These are phyloP conservation scores for Suhomyces faveliae DNA, from an alignment of 805 yeast species.

Conservation along the genomic window DNA sequence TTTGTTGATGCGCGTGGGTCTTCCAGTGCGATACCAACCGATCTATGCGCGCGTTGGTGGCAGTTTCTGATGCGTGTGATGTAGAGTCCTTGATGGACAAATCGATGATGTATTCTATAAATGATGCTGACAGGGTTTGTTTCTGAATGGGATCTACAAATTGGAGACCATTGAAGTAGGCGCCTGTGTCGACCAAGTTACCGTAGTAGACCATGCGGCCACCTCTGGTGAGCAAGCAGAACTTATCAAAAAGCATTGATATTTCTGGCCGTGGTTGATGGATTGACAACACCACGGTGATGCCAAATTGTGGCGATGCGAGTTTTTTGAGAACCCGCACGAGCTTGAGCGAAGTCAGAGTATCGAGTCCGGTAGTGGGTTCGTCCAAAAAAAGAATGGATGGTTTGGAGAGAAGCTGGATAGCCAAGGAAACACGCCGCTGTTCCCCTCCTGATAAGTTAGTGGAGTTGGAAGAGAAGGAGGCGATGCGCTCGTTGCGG, in stretches of 20 bases:
- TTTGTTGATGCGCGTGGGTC: conserved; percentile 4
- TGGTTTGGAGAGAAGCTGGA: conserved; percentile 75
- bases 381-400: conserved; percentile 77
- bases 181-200: conserved; percentile 40
- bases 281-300: conserved; percentile 71
- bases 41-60: conserved; percentile 24
- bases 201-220: conserved; percentile 53
- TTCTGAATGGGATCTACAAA: conserved; percentile 5
- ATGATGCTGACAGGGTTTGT: conserved; percentile 1
- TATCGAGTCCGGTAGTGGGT: conserved; percentile 86
- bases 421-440: conserved; percentile 71
- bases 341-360: conserved; percentile 67
- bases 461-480: conserved; percentile 46
- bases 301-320: conserved; percentile 50
- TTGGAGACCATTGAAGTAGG: conserved; percentile 43
- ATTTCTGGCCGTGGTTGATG: conserved; percentile 87
- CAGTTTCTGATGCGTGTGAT: conserved; percentile 22
- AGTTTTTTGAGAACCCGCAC: conserved; percentile 57
- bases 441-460: conserved; percentile 86
- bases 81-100: conserved; percentile 36
- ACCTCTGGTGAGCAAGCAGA: conserved; percentile 61
- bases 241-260: conserved; percentile 60
- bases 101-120: conserved; percentile 36
- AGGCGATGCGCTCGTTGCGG: conserved; percentile 55
- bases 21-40: conserved; percentile 29